A percentile compares a stretch with the other conserved stretches of the same genome.
phyloP scores from a whole-genome alignment of 2,329 filamentous ascomycete genomes.

The Alternaria novae-zelandiae region DNA sequence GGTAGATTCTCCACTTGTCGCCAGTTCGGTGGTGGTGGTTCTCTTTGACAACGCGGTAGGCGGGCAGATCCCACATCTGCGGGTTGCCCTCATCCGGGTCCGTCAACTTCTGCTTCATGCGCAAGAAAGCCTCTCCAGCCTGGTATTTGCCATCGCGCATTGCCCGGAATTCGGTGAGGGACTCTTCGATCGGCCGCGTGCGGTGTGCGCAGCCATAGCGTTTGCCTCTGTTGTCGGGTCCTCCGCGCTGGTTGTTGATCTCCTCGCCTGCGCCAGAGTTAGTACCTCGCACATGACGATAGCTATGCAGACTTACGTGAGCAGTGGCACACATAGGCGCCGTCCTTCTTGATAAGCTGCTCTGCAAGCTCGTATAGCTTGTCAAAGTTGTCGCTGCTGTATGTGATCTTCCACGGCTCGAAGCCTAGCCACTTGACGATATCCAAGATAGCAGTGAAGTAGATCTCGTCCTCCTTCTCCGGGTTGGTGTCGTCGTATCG shows the following conservation, averaged over 20 bases:
- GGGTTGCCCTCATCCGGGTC: slow-evolving; percentile 76
- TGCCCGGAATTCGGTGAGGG: slow-evolving; percentile 80
- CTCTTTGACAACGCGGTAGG: slow-evolving; percentile 82
- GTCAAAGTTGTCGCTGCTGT: slow-evolving; percentile 91
- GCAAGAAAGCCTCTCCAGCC: slow-evolving; percentile 79
- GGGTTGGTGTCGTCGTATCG: slow-evolving; percentile 97
- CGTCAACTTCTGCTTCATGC: slow-evolving; percentile 85
- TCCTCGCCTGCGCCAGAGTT: slow-evolving; percentile 65
- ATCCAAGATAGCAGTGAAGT: slow-evolving; percentile 87
- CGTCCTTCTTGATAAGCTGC: slow-evolving; percentile 74
- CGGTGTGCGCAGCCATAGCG: slow-evolving; percentile 84
- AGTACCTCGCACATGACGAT: slow-evolving; percentile 9
- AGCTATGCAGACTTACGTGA: slow-evolving; percentile 53
- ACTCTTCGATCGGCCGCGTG: slow-evolving; percentile 74
- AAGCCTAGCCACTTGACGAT: slow-evolving; percentile 89
- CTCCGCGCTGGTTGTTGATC: slow-evolving; percentile 86
- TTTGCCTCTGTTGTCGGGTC: slow-evolving; percentile 69
- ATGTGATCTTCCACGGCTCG: slow-evolving; percentile 77
- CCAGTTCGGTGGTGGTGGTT: slow-evolving; percentile 79
- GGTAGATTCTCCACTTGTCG: slow-evolving; percentile 88
- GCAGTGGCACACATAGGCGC: slow-evolving; percentile 86
- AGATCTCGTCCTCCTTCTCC: slow-evolving; percentile 87
- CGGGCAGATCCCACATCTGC: slow-evolving; percentile 95
- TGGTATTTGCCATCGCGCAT: slow-evolving; percentile 94
- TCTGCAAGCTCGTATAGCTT: slow-evolving; percentile 87